Conservation (phyloP, 2,329 filamentous ascomycete species). For the Alternaria consortialis region DNA sequence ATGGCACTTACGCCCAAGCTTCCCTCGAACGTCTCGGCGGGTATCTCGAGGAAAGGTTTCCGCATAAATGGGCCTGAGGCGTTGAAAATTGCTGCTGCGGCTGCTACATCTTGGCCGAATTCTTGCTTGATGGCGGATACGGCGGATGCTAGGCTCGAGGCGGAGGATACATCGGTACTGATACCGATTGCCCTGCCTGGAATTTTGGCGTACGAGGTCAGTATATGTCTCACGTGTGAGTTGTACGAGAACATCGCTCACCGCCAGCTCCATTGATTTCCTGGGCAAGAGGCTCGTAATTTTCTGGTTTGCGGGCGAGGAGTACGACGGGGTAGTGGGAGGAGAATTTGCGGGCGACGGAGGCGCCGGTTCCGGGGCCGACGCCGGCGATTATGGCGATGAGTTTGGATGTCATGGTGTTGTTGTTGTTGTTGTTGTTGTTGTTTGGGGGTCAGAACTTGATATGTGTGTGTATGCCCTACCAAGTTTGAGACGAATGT, state of each 20-base stretch:
- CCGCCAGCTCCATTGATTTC: constrained; percentile 73
- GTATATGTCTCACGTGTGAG: too few species aligned
- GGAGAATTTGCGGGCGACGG: constrained; percentile 68
- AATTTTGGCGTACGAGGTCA: too few species aligned
- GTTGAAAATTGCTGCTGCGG: constrained; percentile 74
- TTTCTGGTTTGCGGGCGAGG: constrained; percentile 73
- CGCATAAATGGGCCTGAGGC: constrained; percentile 67
- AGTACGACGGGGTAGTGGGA: constrained; percentile 76
- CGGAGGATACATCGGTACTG: constrained; percentile 69
- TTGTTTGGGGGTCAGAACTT: not conserved
- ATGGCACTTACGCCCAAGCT: constrained; percentile 59
- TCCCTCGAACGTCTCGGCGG: constrained; percentile 64
- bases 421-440: not conserved
- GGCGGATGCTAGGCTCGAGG: constrained; percentile 64
- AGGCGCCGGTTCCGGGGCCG: constrained; percentile 74
- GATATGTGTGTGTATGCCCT: too few species aligned
- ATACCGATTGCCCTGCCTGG: constrained; percentile 72
- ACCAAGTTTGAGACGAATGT: not conserved
- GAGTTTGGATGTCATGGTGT: constrained; percentile 58
- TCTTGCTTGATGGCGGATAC: constrained; percentile 70
- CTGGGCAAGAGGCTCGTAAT: constrained; percentile 70
- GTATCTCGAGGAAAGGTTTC: constrained; percentile 69
- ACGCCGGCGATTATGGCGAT: constrained; percentile 76
- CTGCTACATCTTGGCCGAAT: constrained; percentile 59
- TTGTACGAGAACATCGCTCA: too few species aligned